These are phyloP conservation scores for Malus hybrid DNA, from an alignment of 331 rosid species.

Conservation along the genomic window DNA sequence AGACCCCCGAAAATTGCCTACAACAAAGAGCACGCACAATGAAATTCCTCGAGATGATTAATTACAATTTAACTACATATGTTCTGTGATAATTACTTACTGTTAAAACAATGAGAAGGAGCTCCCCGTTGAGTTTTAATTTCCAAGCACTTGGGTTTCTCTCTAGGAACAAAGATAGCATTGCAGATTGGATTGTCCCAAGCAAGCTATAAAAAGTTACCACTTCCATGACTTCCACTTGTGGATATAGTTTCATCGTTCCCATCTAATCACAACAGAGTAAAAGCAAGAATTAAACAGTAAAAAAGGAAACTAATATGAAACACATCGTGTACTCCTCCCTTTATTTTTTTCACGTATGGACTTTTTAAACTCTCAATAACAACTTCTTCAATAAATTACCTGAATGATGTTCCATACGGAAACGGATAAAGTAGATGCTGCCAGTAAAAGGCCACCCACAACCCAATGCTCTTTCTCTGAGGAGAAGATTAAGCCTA, in stretches of 20 bases:
- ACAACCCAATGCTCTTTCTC: slow-evolving; percentile 57
- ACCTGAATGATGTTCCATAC: slow-evolving; percentile 56
- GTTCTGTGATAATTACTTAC: slow-evolving; percentile 20
- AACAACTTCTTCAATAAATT: neutral
- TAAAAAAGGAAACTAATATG: neutral
- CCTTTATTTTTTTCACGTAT: too few relatives aligned
- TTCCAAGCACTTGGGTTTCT: slow-evolving; percentile 44
- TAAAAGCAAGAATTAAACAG: neutral
- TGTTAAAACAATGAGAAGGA: slow-evolving; percentile 53
- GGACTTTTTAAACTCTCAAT: too few relatives aligned
- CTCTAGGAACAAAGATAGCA: slow-evolving; percentile 30
- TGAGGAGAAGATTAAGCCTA: slow-evolving; percentile 43
- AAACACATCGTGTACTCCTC: too few relatives aligned
- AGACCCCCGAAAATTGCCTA: slow-evolving; percentile 33
- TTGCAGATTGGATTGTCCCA: slow-evolving; percentile 54
- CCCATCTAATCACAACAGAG: slow-evolving; percentile 34
- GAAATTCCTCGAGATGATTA: neutral
- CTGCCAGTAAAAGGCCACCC: slow-evolving; percentile 61
- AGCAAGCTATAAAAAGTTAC: slow-evolving; percentile 42
- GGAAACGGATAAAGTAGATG: slow-evolving; percentile 49
- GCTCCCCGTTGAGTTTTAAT: slow-evolving; percentile 36
- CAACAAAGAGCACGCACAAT: neutral
- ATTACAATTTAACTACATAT: neutral
- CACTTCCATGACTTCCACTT: slow-evolving; percentile 49
- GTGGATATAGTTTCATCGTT: slow-evolving; percentile 44